Evolutionary conservation across 768 basidiomycete species (phyloP).

Genomic region (Scleroderma bovista): DNA sequence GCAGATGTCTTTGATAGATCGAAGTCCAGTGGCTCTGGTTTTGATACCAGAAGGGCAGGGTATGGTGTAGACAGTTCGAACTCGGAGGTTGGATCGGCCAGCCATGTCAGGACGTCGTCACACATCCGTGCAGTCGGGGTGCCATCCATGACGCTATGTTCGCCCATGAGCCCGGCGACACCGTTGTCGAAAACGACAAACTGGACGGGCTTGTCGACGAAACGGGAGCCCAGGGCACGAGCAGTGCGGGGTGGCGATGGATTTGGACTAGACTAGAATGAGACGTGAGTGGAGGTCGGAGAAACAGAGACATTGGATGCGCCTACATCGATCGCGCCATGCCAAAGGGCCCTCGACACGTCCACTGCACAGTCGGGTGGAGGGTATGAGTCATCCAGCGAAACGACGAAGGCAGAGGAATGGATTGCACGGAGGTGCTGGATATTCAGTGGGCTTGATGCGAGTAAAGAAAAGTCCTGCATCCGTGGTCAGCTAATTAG

Average conservation of each 20-base stretch:
- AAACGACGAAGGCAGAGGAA: slow-evolving; percentile 81
- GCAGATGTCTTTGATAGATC: slow-evolving; percentile 40
- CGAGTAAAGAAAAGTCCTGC: slow-evolving; percentile 62
- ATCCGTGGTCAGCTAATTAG: not conserved
- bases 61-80: slow-evolving; percentile 36
- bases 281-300: not conserved
- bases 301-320: no score
- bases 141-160: slow-evolving; percentile 90
- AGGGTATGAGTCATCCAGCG: slow-evolving; percentile 57
- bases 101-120: slow-evolving; percentile 58
- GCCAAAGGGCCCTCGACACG: slow-evolving; percentile 74
- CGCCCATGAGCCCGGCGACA: slow-evolving; percentile 84
- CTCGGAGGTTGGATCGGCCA: slow-evolving; percentile 61
- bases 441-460: slow-evolving; percentile 55
- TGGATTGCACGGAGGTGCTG: slow-evolving; percentile 67
- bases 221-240: slow-evolving; percentile 64
- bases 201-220: slow-evolving; percentile 89
- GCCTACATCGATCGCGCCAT: slow-evolving; percentile 56
- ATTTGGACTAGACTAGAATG: slow-evolving; percentile 19
- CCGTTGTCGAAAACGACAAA: slow-evolving; percentile 82
- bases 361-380: slow-evolving; percentile 46
- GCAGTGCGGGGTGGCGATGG: slow-evolving; percentile 11
- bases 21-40: slow-evolving; percentile 58
- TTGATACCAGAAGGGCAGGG: slow-evolving; percentile 10
- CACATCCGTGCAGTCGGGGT: slow-evolving; percentile 74